A percentile compares a stretch with the other conserved stretches of the same genome.
Conservation (phyloP, 768 basidiomycete species). For the Trametes sanguinea region DNA sequence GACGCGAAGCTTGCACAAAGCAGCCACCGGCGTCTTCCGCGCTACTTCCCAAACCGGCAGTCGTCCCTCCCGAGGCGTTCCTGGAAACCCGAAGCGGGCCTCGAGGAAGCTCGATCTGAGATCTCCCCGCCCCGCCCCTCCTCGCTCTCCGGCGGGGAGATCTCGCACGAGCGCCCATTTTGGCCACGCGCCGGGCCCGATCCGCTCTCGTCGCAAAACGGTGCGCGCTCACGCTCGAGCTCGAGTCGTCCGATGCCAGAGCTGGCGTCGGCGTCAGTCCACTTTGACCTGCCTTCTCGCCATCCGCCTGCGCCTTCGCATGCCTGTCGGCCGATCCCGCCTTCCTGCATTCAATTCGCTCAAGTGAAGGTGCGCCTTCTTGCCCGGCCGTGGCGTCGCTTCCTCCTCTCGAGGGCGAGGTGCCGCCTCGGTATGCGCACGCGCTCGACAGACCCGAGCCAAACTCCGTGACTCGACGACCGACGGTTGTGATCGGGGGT, state of each 20-base stretch:
- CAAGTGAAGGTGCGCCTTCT: not conserved
- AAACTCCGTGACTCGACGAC: not conserved
- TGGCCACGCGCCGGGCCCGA: slow-evolving; percentile 5
- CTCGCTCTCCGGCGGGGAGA: slow-evolving; percentile 1
- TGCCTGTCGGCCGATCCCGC: not conserved
- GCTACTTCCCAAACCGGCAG: not conserved
- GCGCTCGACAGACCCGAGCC: not conserved
- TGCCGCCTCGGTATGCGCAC: slow-evolving; percentile 1
- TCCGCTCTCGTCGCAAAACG: not conserved
- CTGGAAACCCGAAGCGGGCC: not conserved
- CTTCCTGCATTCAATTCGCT: not conserved
- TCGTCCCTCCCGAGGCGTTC: not conserved
- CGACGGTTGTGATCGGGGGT: not conserved
- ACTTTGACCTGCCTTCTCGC: not conserved
- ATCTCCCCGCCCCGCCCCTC: not conserved
- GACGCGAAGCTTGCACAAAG: not conserved
- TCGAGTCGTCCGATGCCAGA: not conserved
- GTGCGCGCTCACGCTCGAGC: not conserved
- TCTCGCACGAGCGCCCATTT: not conserved
- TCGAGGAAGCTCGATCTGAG: slow-evolving; percentile 9
- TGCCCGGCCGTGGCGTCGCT: not conserved
- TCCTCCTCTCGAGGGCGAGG: not conserved
- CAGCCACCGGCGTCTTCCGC: not conserved
- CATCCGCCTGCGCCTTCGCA: not conserved
- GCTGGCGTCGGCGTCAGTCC: not conserved